phyloP scores from a whole-genome alignment of 2,329 filamentous ascomycete species.

The Ceratocystis alfenasii region DNA sequence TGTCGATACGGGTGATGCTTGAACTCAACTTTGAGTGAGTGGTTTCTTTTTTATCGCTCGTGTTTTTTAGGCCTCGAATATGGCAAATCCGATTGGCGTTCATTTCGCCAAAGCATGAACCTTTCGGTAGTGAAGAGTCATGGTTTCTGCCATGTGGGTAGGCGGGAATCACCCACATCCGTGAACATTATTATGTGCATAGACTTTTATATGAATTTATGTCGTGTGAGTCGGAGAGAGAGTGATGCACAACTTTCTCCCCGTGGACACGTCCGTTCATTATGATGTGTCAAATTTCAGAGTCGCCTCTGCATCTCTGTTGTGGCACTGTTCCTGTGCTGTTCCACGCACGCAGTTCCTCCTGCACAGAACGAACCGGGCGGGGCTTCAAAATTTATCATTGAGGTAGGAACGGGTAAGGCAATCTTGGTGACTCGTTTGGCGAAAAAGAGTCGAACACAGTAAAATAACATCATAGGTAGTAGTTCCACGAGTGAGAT shows the following conservation, averaged over 20 bases:
- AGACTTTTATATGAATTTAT: no score
- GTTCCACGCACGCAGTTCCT: constrained; percentile 9
- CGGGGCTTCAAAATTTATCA: neutral
- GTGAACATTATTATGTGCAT: no score
- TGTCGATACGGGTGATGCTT: neutral
- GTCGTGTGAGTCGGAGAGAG: no score
- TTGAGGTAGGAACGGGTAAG: no score
- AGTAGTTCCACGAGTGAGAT: neutral
- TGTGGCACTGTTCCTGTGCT: constrained; percentile 3
- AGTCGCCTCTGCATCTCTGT: neutral
- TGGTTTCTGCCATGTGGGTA: neutral
- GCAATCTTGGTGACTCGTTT: neutral
- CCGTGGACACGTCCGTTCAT: neutral
- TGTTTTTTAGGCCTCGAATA: neutral
- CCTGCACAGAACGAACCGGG: constrained; percentile 1
- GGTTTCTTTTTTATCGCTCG: neutral
- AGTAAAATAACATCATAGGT: neutral
- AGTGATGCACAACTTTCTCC: neutral
- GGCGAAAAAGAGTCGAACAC: neutral
- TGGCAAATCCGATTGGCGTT: constrained; percentile 5
- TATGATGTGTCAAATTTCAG: constrained; percentile 2
- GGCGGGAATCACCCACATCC: neutral
- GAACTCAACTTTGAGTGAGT: neutral
- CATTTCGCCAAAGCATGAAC: constrained; percentile 4
- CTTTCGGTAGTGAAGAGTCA: neutral